Conservation (phyloP, 208 protist species). For the Crithidia sp. region DNA sequence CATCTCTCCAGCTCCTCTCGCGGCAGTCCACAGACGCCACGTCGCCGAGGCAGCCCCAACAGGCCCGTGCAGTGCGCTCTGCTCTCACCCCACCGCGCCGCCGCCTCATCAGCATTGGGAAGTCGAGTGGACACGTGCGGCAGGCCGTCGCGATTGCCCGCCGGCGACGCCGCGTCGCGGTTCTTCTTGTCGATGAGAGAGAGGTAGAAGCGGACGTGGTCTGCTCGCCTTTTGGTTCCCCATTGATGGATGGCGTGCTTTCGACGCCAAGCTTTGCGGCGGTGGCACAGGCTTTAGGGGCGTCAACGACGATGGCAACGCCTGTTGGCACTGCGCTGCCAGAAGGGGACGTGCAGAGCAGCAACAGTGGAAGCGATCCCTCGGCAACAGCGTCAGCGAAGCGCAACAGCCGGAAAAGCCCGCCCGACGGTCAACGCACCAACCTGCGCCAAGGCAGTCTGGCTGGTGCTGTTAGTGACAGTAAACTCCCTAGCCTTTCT, state of each 20-base stretch:
- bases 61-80: background rate
- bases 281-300: too few species aligned
- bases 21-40: slow-evolving; percentile 7
- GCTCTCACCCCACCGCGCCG: slow-evolving; percentile 11
- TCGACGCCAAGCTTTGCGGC: too few species aligned
- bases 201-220: background rate
- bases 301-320: slow-evolving; percentile 1
- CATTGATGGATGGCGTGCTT: too few species aligned
- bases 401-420: too few species aligned
- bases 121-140: slow-evolving; percentile 10
- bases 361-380: background rate
- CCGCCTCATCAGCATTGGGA: slow-evolving; percentile 28
- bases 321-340: background rate
- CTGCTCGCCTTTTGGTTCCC: too few species aligned
- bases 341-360: background rate
- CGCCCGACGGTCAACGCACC: too few species aligned
- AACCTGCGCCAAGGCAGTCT: too few species aligned
- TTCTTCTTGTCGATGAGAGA: slow-evolving; percentile 34
- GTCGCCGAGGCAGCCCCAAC: slow-evolving; percentile 8
- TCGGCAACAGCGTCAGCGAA: background rate
- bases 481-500: background rate
- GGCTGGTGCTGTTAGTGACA: too few species aligned
- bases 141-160: slow-evolving; percentile 32
- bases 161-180: slow-evolving; percentile 21
- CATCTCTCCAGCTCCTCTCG: background rate